Percentiles rank a stretch among this genome's conserved stretches.
These are phyloP conservation scores for Parastagonospora nodorum DNA, from an alignment of 2,329 filamentous ascomycete genomes.

Conservation along the genomic window DNA sequence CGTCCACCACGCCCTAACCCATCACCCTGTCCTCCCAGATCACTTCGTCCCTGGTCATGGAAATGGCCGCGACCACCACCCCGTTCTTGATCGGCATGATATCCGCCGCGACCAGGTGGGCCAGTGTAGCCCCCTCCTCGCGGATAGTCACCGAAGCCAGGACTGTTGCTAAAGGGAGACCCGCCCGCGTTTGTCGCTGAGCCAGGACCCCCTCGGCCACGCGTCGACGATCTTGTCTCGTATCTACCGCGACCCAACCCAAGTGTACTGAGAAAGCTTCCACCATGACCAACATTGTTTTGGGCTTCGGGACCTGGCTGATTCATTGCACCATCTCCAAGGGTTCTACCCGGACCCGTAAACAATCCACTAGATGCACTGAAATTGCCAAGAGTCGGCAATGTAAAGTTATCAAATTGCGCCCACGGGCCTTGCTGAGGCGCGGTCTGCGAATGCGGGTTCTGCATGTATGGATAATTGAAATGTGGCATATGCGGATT, in stretches of 20 bases:
- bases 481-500: too few species aligned
- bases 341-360: too few species aligned
- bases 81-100: not conserved
- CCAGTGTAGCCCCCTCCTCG: not conserved
- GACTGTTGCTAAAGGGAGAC: not conserved
- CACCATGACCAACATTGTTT: not conserved
- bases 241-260: conserved; percentile 1
- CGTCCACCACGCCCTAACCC: not conserved
- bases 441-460: too few species aligned
- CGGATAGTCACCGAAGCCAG: not conserved
- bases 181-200: not conserved
- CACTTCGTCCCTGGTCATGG: not conserved
- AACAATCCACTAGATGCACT: too few species aligned
- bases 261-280: not conserved
- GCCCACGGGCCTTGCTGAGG: too few species aligned
- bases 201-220: conserved; percentile 1
- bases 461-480: too few species aligned
- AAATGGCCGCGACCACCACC: not conserved
- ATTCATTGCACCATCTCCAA: not conserved
- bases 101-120: not conserved
- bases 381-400: too few species aligned
- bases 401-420: too few species aligned
- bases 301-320: not conserved
- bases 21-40: not conserved
- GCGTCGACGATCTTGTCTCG: conserved; percentile 6